Percentiles rank a stretch among this genome's conserved stretches.
Conservation (phyloP, 2,329 filamentous ascomycete species). For the Tolypocladium capitatum region DNA sequence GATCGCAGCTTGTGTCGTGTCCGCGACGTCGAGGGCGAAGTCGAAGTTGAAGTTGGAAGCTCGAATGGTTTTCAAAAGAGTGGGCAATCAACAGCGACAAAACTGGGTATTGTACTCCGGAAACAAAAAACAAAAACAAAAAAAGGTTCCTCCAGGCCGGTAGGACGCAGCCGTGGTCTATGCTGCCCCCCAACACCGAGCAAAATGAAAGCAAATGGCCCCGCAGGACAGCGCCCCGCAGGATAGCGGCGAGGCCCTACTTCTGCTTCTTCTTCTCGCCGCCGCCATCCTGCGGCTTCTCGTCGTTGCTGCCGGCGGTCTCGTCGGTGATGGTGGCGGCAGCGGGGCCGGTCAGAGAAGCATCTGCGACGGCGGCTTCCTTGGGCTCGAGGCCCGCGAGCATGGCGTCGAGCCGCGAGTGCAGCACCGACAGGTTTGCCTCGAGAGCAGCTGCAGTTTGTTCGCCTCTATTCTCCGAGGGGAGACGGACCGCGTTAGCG, state of each 20-base stretch:
- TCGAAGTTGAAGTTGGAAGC: neutral
- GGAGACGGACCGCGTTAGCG: neutral
- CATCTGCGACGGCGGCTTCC: constrained; percentile 1
- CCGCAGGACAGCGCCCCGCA: no score
- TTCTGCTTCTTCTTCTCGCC: constrained; percentile 1
- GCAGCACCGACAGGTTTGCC: constrained; percentile 35
- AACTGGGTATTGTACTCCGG: neutral
- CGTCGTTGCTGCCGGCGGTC: neutral
- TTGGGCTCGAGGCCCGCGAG: constrained; percentile 32
- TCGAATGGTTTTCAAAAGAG: neutral
- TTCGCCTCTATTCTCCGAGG: constrained; percentile 30
- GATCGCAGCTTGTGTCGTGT: neutral
- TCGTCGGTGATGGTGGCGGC: neutral
- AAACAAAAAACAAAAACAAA: neutral
- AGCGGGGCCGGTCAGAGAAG: neutral
- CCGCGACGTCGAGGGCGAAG: neutral
- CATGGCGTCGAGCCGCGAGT: constrained; percentile 41
- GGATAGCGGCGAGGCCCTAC: neutral
- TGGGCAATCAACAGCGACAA: neutral
- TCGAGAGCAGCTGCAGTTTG: constrained; percentile 40
- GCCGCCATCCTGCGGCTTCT: neutral
- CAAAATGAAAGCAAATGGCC: neutral
- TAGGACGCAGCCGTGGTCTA: neutral
- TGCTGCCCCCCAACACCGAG: neutral
- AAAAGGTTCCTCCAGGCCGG: neutral